Conservation (phyloP, 345 rosid genomes). For the Arabis alpina region DNA sequence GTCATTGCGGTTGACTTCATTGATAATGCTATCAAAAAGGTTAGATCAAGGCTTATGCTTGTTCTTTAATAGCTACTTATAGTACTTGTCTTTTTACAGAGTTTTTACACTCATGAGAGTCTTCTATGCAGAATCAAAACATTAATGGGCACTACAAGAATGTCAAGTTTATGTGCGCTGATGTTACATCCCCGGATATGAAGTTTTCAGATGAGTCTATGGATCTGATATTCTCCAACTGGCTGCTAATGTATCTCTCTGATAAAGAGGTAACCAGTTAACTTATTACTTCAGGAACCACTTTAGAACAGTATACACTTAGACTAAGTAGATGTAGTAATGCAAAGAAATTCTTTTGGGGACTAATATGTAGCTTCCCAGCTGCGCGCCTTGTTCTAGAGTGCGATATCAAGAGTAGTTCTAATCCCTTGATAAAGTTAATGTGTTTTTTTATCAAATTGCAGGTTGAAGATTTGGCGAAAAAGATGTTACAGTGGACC, state of each 20-base stretch:
- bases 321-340: not conserved
- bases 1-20: constrained; percentile 88
- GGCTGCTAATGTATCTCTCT: constrained; percentile 98
- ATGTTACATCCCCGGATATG: constrained; percentile 79
- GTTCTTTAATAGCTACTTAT: constrained; percentile 16
- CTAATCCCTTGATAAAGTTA: not conserved
- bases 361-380: not conserved
- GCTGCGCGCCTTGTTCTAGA: too few species aligned
- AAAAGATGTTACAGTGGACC: constrained; percentile 84
- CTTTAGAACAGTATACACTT: not conserved
- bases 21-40: constrained; percentile 87
- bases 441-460: constrained; percentile 18
- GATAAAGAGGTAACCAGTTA: constrained; percentile 67
- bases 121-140: constrained; percentile 63
- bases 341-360: not conserved
- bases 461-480: constrained; percentile 77
- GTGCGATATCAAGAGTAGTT: not conserved
- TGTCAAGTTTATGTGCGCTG: constrained; percentile 83
- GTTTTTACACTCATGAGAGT: constrained; percentile 30
- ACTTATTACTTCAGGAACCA: constrained; percentile 4
- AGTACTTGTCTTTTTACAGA: not conserved
- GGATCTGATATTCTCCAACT: constrained; percentile 88
- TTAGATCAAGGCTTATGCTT: constrained; percentile 32
- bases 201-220: constrained; percentile 63
- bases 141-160: constrained; percentile 80